Conservation (phyloP, 179 eudicot species). For the Amaranthus tricolor region DNA sequence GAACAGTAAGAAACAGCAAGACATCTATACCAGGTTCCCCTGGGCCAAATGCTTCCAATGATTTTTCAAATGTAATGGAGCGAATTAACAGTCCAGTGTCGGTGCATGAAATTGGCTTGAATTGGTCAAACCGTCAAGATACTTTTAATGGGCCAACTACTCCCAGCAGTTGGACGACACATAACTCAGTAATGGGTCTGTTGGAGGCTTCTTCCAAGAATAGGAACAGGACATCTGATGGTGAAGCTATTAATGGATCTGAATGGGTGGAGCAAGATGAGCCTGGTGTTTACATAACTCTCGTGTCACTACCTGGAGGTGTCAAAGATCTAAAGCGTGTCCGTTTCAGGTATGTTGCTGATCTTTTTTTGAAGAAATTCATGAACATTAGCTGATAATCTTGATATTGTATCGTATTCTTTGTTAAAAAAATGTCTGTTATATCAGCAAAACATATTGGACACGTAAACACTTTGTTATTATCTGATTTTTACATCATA, state of each 20-base stretch:
- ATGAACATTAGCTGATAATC: neutral
- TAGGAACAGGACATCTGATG: constrained; percentile 33
- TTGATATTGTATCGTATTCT: neutral
- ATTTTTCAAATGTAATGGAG: constrained; percentile 29
- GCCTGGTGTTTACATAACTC: constrained; percentile 69
- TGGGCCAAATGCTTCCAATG: constrained; percentile 27
- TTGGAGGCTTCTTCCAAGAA: constrained; percentile 29
- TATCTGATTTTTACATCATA: neutral
- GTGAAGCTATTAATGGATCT: constrained; percentile 31
- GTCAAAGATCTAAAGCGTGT: constrained; percentile 64
- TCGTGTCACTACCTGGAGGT: constrained; percentile 47
- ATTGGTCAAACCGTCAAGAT: constrained; percentile 26
- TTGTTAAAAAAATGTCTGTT: neutral
- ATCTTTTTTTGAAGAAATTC: neutral
- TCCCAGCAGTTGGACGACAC: constrained; percentile 23
- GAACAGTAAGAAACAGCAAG: constrained; percentile 35
- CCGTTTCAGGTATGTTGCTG: constrained; percentile 60
- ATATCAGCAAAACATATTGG: neutral
- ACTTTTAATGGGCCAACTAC: constrained; percentile 31
- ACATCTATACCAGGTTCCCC: constrained; percentile 33
- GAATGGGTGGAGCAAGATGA: constrained; percentile 82
- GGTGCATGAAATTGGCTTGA: constrained; percentile 30
- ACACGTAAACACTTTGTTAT: neutral
- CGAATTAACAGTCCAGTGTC: constrained; percentile 32
- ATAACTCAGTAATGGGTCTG: constrained; percentile 24